Base-by-base conservation (phyloP, 108 stramenopile species). In the Licmophora abbreviata region DNA sequence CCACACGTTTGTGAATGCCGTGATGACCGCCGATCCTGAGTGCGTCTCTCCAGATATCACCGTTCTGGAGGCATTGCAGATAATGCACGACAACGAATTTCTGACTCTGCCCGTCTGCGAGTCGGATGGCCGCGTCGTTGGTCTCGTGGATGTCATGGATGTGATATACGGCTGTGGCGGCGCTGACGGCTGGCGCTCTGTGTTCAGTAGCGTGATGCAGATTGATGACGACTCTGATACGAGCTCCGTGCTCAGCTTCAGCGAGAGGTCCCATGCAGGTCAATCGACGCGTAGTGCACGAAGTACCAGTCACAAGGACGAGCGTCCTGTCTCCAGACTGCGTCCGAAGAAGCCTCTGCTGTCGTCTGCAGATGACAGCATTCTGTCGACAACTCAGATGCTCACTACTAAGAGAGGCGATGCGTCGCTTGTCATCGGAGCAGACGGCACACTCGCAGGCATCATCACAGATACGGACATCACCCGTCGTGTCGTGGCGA, bases 101-200 rank as follows among this genome's bases (percentile, higher is more conserved):
- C 67, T 95, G 54, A 93, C 88, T 9, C 67, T 96, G 34, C 95
- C 95, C 29, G 94, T 97, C 6, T 78, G 78, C 31, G 87, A 94
- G 41, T 56, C 47, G 17, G 56, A 83, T 51, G 93, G 95, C 7
- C 57, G 36, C 26, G 93, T 97, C 45, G 58, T 95, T 51, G 96
- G 96, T 30, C 47, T 95, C 5, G 94, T 97, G 14, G 94, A 94
- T 66, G 94, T 97, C 42, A 93, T 96, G 93, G 94, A 94, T 55
- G 70, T 95, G 38, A 77, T 97, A 29, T 68, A 79, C 69, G 85
- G 77, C 3, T 79, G 76, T 44, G 89, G 89, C 20, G 89, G 88
- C n/a, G 83, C 71, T 5, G 85, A 85, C 6, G 85, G 81, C 1
- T 93, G 92, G 92, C 69, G 88, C 44, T 83, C 80, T n/a, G 68